These are phyloP conservation scores for Tolypocladium nubicola DNA, from an alignment of 2,329 filamentous ascomycete genomes.

Conservation along the genomic window DNA sequence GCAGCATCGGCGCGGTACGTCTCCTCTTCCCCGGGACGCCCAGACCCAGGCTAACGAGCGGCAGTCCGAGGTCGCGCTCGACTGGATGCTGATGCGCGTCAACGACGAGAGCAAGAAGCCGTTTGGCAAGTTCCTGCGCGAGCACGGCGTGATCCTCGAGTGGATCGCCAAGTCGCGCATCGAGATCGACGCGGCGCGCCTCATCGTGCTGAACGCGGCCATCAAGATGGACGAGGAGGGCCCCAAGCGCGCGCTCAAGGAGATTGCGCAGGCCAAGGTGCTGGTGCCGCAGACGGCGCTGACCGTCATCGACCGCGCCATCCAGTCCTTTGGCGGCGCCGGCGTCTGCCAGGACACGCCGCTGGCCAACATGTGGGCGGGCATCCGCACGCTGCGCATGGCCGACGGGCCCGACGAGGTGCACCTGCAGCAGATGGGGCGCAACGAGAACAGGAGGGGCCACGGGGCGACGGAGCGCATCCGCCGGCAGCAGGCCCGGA, in stretches of 20 bases:
- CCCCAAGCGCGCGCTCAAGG: constrained; percentile 80
- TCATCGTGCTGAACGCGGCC: constrained; percentile 87
- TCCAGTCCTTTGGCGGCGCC: constrained; percentile 84
- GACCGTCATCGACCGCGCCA: constrained; percentile 83
- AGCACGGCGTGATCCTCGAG: constrained; percentile 91
- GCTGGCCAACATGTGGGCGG: constrained; percentile 72
- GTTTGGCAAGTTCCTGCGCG: constrained; percentile 75
- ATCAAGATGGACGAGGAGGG: constrained; percentile 86
- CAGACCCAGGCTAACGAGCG: neutral
- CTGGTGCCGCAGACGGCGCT: constrained; percentile 75
- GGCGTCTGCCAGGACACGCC: constrained; percentile 94
- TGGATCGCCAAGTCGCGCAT: constrained; percentile 88
- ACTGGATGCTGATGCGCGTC: constrained; percentile 89
- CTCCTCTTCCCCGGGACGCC: neutral
- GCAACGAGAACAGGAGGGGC: constrained; percentile 67
- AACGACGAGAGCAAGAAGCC: constrained; percentile 87
- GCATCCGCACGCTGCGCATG: constrained; percentile 70
- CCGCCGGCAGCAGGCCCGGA: constrained; percentile 51
- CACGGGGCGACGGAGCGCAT: constrained; percentile 50
- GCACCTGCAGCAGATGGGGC: constrained; percentile 70
- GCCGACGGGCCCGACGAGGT: constrained; percentile 97
- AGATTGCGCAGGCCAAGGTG: constrained; percentile 94
- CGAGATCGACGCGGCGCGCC: constrained; percentile 84
- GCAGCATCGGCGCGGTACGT: constrained; percentile 71
- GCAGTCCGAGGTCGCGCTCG: constrained; percentile 75